Evolutionary conservation across 2,329 filamentous ascomycete species (phyloP), one percentile per base, ranked within the genome.

Genomic region (Chaetomiaceae sp.): DNA sequence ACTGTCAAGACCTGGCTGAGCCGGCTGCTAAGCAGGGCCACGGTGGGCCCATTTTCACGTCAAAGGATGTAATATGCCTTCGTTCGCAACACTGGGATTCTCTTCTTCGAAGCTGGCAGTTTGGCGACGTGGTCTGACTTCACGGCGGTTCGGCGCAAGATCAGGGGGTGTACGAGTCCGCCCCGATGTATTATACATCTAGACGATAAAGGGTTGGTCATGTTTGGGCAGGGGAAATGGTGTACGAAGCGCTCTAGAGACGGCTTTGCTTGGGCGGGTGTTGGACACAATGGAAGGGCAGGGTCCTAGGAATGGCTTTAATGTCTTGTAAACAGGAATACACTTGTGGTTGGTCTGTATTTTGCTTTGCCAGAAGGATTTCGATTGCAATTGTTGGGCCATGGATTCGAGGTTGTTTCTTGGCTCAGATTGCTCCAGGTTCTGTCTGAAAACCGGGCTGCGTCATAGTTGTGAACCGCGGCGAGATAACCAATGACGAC

Each of bases 51-150:
- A 37, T 19, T 59, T 49, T 40, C 44, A 27, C 37, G 40, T 47
- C 44, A 53, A 47, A 53, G 49, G 22, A 59, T 59, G 51, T 61
- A 59, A 58, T 61, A 19, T 38, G 44, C 47, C 39, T 37, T 29
- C 17, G 23, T 27, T 43, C 50, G 47, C 57, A 36, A 33, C 27
- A 43, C 22, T 19, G 29, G 15, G 19, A 42, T 5, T 25, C 43
- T 57, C 51, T 38, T 45, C 47, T 55, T 53, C 45, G 4, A 23
- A 34, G 33, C 20, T 42, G 43, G 40, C 49, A 54, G 40, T 34
- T 38, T 42, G 40, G 42, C 23, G 34, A 31, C 40, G 37, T 20
- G n/a, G 43, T 19, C 20, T 17, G 45, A 14, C 25, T 23, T 31
- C 19, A 33, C 23, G 22, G 39, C 33, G 12, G 27, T 8, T 12